A percentile compares a stretch with the other conserved stretches of the same genome.
phyloP scores from a whole-genome alignment of 768 basidiomycete genomes.

The Pleurotus djamor region DNA sequence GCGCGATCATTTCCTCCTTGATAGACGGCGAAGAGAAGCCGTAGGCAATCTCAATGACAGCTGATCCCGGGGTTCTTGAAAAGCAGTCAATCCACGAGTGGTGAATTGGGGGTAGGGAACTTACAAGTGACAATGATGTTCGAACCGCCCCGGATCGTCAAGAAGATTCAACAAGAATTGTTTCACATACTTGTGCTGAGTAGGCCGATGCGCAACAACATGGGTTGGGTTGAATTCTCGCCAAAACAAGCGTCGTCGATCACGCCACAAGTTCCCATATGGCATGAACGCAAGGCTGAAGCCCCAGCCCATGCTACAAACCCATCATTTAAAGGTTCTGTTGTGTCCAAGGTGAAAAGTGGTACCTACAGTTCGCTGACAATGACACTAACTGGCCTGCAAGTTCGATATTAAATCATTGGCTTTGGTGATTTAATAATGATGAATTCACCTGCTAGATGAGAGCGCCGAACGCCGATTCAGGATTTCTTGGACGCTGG shows the following conservation, averaged over 20 bases:
- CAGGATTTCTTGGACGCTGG: constrained; percentile 34
- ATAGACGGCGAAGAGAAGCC: constrained; percentile 25
- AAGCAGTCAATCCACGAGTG: neutral
- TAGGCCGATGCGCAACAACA: constrained; percentile 23
- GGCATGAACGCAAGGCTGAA: constrained; percentile 36
- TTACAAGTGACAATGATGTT: constrained; percentile 31
- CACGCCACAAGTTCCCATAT: constrained; percentile 38
- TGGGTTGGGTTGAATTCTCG: constrained; percentile 35
- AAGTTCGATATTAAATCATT: neutral
- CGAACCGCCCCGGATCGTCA: constrained; percentile 33
- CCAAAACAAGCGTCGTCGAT: constrained; percentile 37
- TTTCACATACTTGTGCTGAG: constrained; percentile 23
- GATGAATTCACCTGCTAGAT: constrained; percentile 31
- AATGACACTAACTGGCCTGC: constrained; percentile 5
- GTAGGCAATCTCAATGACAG: constrained; percentile 27
- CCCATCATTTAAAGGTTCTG: too few species aligned
- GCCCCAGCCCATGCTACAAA: constrained; percentile 35
- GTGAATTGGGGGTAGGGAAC: constrained; percentile 14
- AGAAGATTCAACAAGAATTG: constrained; percentile 27
- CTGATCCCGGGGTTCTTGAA: neutral
- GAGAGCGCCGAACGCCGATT: constrained; percentile 38
- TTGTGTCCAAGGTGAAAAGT: too few species aligned
- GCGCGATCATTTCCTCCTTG: constrained; percentile 31
- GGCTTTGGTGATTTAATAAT: constrained; percentile 8
- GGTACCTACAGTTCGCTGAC: neutral